A percentile compares a stretch with the other conserved stretches of the same genome.
Conservation (phyloP, 352 stramenopile genomes). For the Elongisporangium prolatum region DNA sequence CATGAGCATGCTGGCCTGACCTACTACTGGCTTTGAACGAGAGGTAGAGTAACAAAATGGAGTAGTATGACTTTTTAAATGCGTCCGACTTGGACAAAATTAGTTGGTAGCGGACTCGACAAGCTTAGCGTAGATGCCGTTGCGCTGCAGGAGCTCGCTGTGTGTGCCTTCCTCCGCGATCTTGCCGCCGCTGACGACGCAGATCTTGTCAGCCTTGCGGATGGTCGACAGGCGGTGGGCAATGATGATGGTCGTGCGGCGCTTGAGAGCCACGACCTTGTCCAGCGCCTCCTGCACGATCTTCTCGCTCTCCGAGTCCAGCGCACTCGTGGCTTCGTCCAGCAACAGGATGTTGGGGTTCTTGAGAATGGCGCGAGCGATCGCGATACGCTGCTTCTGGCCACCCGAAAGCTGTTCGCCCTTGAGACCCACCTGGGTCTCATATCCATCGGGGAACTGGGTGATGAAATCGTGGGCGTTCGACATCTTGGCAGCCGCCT, state of each 20-base stretch:
- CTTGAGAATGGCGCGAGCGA: slow-evolving; percentile 90
- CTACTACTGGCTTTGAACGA: too few species aligned
- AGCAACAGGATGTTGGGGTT: slow-evolving; percentile 85
- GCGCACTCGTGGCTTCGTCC: slow-evolving; percentile 89
- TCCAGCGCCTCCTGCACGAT: slow-evolving; percentile 81
- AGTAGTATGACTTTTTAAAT: neutral
- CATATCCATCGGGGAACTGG: slow-evolving; percentile 85
- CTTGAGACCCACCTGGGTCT: slow-evolving; percentile 91
- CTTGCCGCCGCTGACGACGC: slow-evolving; percentile 89
- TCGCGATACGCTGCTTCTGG: slow-evolving; percentile 84
- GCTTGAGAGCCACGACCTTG: slow-evolving; percentile 45
- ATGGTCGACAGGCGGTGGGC: slow-evolving; percentile 94
- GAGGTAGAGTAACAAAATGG: neutral
- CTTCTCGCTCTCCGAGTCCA: slow-evolving; percentile 80
- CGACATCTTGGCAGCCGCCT: slow-evolving; percentile 86
- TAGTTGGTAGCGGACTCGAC: slow-evolving; percentile 11
- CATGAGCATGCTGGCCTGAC: neutral
- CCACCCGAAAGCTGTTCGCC: slow-evolving; percentile 77
- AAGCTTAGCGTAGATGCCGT: slow-evolving; percentile 28
- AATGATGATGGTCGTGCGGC: slow-evolving; percentile 89
- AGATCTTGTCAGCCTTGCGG: slow-evolving; percentile 92
- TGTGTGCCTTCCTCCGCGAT: slow-evolving; percentile 93
- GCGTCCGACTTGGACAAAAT: neutral
- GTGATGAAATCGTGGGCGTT: slow-evolving; percentile 93
- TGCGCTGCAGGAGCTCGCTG: slow-evolving; percentile 69